Conservation (phyloP, 768 basidiomycete genomes). For the Podaxis mareebaensis region DNA sequence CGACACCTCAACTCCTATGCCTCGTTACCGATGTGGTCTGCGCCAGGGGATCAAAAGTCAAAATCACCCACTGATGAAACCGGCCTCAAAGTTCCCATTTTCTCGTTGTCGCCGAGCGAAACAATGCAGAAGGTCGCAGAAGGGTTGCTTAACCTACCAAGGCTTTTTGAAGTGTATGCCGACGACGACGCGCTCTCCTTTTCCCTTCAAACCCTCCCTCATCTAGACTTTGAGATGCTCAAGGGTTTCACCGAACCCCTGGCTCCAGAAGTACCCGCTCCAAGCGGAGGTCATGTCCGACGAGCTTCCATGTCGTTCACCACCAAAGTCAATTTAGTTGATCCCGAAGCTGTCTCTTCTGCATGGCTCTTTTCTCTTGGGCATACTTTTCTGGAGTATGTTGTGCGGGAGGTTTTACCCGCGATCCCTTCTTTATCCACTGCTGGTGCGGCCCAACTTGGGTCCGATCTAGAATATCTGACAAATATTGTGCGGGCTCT, state of each 20-base stretch:
- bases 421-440: constrained; percentile 60
- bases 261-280: constrained; percentile 27
- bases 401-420: constrained; percentile 73
- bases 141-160: constrained; percentile 89
- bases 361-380: constrained; percentile 95
- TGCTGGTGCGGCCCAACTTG: constrained; percentile 79
- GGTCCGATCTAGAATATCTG: constrained; percentile 86
- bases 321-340: constrained; percentile 39
- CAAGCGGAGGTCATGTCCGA: constrained; percentile 18
- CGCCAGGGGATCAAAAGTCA: constrained; percentile 48
- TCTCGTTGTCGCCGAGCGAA: constrained; percentile 91
- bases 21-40: constrained; percentile 64
- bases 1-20: constrained; percentile 74
- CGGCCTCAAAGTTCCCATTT: constrained; percentile 80
- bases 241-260: constrained; percentile 46
- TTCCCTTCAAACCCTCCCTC: constrained; percentile 80
- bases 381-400: constrained; percentile 70
- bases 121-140: constrained; percentile 88
- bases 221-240: constrained; percentile 57
- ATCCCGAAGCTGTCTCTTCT: constrained; percentile 81
- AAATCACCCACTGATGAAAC: constrained; percentile 39
- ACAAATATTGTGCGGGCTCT: constrained; percentile 88
- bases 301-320: constrained; percentile 17
- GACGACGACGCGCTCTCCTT: constrained; percentile 90
- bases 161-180: constrained; percentile 93